Evolutionary conservation across 2,329 filamentous ascomycete species (phyloP), one percentile per base, ranked within the genome.

Genomic region (Alternaria longipes): DNA sequence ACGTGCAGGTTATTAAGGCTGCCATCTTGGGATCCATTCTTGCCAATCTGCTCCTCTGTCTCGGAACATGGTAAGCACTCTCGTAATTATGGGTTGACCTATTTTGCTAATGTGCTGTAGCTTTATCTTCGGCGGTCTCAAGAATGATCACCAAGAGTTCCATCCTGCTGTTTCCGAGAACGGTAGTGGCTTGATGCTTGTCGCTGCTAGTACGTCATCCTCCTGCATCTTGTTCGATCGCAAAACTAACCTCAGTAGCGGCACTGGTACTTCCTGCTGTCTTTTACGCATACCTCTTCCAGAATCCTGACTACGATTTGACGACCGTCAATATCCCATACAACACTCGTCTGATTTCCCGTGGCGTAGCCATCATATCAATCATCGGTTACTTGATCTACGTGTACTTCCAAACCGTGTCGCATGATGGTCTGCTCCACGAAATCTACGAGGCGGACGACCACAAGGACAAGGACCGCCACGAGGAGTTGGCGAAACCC

Each of bases 1-100:
- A 80, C n/a, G 74, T 90, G 61, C 83, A 85, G n/a, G 91, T 95
- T 68, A 92, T 96, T 69, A 88, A 92, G 73, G 91, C 91, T 54
- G 92, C 93, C 26, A 94, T 96, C 56, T 81, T 96, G 0, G 92
- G 93, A 36, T 94, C 91, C 0, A 91, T 96, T 45, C 78, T 97
- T 34, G 92, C 93, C 12, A 96, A 93, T 32, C 86, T 95, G 80
- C 80, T 96, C 45, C 83, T 96, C 1, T 96, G 92, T 68, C 80
- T 96, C 26, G 93, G 93, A 0, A 73, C 90, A 54, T 95, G 92
- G 54, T 56, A 51, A 51, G 54, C 46, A n/a, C 38, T 30, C 12
- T 20, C 26, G 18, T 5, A 7, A 22, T 22, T 7, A n/a, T 28
- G 5, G 3, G 3, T 47, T 14, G 11, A 42, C 2, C 18, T 11